phyloP scores from a whole-genome alignment of 2,329 filamentous ascomycete genomes.

The Venturia effusa region DNA sequence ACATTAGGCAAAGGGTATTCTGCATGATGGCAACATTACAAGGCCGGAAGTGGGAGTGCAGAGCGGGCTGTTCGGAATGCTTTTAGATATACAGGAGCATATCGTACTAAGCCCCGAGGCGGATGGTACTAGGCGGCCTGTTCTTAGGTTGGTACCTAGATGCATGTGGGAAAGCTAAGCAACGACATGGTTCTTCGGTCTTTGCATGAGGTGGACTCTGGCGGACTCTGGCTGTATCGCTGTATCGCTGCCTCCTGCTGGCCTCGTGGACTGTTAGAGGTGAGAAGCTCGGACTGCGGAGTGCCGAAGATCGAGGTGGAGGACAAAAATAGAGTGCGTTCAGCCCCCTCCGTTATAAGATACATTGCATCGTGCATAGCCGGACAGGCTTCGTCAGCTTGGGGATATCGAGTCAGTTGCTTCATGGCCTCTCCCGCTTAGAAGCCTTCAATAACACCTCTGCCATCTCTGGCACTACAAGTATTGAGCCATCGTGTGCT shows the following conservation, averaged over 20 bases:
- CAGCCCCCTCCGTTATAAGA: background rate
- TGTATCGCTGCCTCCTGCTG: background rate
- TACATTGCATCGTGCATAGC: background rate
- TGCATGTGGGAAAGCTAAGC: background rate
- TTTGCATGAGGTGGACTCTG: background rate
- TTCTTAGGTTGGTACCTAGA: background rate
- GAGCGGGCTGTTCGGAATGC: background rate
- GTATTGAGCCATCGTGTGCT: background rate
- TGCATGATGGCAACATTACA: background rate
- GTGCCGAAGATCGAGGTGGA: background rate
- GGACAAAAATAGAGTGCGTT: slow-evolving; percentile 1
- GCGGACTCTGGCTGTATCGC: background rate
- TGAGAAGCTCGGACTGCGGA: background rate
- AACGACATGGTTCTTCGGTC: background rate
- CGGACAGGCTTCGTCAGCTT: background rate
- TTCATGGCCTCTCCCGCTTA: background rate
- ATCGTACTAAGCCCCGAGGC: background rate
- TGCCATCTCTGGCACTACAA: background rate
- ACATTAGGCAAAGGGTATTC: background rate
- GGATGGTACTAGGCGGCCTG: background rate
- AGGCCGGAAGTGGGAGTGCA: background rate
- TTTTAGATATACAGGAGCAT: background rate
- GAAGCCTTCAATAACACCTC: background rate
- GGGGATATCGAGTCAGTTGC: background rate
- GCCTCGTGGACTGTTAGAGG: background rate